Evolutionary conservation across 148 eudicot genomes (phyloP), one percentile per base, ranked within the genome.

Genomic region (Persicaria tinctoria): DNA sequence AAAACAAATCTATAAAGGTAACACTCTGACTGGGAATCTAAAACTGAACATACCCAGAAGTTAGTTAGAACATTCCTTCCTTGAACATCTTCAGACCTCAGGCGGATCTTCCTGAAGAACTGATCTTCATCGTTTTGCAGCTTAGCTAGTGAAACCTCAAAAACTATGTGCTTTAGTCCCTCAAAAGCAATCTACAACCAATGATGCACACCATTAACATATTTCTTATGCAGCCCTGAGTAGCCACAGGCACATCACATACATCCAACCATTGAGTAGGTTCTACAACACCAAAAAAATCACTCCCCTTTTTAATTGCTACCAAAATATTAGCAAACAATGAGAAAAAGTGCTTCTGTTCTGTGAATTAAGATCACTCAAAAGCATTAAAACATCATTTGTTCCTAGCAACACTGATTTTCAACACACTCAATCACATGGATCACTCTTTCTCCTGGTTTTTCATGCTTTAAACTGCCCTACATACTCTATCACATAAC

Each of bases 41-140:
- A 51, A 51, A 3, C 44, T 20, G 5, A 74, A 56, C 68, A 41
- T 76, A 76, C 83, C 71, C 79, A 80, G 41, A 80, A 80, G 74
- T 80, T 80, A 0, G 79, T 80, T 8, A 80, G 38, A 8, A 80
- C 83, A 5, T 80, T 73, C 46, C 76, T 76, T 46, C 82, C 82
- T 23, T 80, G 74, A 18, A 73, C 70, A 73, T 80, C 83, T 74
- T 80, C 83, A 0, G 71, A 79, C 53, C 79, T 76, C 51, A 73
- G 75, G 16, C 79, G 66, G 74, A 80, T 76, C 79, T 73, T 80
- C 54, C 70, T 80, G 77, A 14, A 73, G 64, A 54, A 71, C 27
- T 76, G 83, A 66, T 80, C 83, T 53, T 80, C 83, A 56, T 80
- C 83, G 32, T 68, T 68, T 50, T 51, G 75, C 2, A 76, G 76